phyloP scores from a whole-genome alignment of 192 early-diverging fungal species.

The Coemansia sp. region DNA sequence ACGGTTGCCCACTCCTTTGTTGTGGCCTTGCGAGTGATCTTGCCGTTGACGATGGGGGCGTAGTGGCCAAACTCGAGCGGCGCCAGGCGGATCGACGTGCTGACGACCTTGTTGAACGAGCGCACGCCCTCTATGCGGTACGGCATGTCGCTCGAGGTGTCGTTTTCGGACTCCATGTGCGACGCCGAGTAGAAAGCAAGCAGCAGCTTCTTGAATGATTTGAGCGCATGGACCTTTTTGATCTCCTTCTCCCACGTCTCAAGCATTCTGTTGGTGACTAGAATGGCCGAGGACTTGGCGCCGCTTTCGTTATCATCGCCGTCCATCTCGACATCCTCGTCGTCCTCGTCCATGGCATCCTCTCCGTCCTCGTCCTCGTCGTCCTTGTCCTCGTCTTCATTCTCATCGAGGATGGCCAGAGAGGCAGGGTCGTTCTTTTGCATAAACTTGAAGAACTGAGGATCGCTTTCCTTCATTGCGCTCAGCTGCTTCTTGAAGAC shows the following conservation, averaged over 20 bases:
- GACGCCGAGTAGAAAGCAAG: slow-evolving; percentile 82
- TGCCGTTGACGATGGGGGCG: slow-evolving; percentile 45
- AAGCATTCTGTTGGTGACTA: slow-evolving; percentile 74
- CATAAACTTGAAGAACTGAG: slow-evolving; percentile 90
- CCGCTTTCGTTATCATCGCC: slow-evolving; percentile 44
- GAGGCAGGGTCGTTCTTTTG: slow-evolving; percentile 80
- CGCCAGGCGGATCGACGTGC: slow-evolving; percentile 66
- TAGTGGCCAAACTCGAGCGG: slow-evolving; percentile 70
- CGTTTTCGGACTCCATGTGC: slow-evolving; percentile 68
- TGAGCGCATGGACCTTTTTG: slow-evolving; percentile 60
- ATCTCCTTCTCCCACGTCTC: slow-evolving; percentile 64
- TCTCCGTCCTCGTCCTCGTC: slow-evolving; percentile 53
- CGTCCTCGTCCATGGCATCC: slow-evolving; percentile 31
- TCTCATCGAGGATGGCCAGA: slow-evolving; percentile 70
- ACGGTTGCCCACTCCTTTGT: slow-evolving; percentile 69
- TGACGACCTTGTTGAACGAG: slow-evolving; percentile 79
- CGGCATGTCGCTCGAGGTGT: slow-evolving; percentile 44
- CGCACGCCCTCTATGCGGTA: slow-evolving; percentile 70
- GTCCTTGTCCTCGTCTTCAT: slow-evolving; percentile 41
- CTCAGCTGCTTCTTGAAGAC: slow-evolving; percentile 81
- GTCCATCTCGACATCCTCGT: slow-evolving; percentile 47
- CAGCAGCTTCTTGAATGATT: slow-evolving; percentile 67
- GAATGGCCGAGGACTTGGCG: slow-evolving; percentile 5
- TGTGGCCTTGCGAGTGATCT: slow-evolving; percentile 18
- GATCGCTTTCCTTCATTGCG: slow-evolving; percentile 79